phyloP scores from a whole-genome alignment of 1,139 yeast species.

The Sugiyamaella novakii region DNA sequence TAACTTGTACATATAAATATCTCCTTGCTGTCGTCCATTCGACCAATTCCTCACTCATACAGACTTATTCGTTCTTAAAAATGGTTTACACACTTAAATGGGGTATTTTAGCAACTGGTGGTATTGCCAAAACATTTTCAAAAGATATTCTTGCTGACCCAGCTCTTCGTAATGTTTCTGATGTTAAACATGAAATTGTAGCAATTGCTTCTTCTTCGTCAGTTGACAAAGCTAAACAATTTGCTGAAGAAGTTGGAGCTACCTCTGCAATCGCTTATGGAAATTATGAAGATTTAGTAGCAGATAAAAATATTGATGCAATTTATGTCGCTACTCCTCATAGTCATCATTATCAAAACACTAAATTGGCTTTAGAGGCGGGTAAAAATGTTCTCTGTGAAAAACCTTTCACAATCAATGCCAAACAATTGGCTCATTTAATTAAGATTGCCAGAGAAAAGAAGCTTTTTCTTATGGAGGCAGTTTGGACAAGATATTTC shows the following conservation, averaged over 20 bases:
- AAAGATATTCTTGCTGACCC: conserved; percentile 38
- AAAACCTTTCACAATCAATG: conserved; percentile 61
- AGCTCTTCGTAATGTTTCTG: conserved; percentile 35
- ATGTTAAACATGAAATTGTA: conserved; percentile 38
- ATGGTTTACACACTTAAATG: conserved; percentile 33
- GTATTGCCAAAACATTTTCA: conserved; percentile 37
- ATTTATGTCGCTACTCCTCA: conserved; percentile 66
- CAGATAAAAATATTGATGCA: conserved; percentile 51
- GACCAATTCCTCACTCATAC: not conserved
- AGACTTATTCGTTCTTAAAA: not conserved
- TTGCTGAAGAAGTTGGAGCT: conserved; percentile 30
- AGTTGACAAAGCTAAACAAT: conserved; percentile 35
- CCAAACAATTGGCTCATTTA: conserved; percentile 50
- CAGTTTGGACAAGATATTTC: conserved; percentile 66
- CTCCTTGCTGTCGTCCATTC: not conserved
- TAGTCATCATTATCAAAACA: conserved; percentile 54
- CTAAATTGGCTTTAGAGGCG: conserved; percentile 51
- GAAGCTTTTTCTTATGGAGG: conserved; percentile 60
- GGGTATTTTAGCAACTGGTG: conserved; percentile 39
- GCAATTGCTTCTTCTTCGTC: conserved; percentile 42
- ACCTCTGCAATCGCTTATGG: conserved; percentile 35
- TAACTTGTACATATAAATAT: too few species aligned
- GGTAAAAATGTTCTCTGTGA: conserved; percentile 65
- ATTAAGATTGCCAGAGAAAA: conserved; percentile 51
- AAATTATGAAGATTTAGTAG: conserved; percentile 45